Percentiles rank a stretch among this genome's conserved stretches.
Conservation (phyloP, 768 basidiomycete genomes). For the Phlebiopsis gigantea region DNA sequence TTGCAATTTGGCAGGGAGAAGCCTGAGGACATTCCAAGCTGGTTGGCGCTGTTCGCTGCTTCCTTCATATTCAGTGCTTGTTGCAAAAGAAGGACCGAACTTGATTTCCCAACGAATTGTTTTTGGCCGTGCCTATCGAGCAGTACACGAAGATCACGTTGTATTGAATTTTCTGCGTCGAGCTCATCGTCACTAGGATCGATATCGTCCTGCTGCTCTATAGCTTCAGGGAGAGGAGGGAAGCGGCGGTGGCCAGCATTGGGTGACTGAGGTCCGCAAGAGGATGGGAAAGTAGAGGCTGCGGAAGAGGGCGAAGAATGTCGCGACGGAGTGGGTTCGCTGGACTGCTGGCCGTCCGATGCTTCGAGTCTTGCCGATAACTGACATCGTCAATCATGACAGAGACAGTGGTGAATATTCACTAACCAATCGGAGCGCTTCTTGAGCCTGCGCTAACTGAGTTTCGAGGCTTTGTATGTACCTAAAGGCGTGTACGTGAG, state of each 20-base stretch:
- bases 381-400: not conserved
- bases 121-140: slow-evolving; percentile 10
- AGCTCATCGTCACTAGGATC: slow-evolving; percentile 15
- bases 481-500: not conserved
- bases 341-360: not conserved
- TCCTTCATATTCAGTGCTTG: slow-evolving; percentile 32
- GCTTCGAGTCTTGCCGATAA: slow-evolving; percentile 3
- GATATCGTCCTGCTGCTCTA: not conserved
- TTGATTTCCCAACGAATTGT: slow-evolving; percentile 32
- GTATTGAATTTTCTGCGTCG: slow-evolving; percentile 11
- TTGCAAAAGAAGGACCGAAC: slow-evolving; percentile 28
- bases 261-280: not conserved
- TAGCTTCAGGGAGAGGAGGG: not conserved
- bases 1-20: not conserved
- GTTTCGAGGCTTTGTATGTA: slow-evolving; percentile 11
- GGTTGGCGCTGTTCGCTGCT: slow-evolving; percentile 8
- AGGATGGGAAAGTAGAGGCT: not conserved
- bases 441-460: slow-evolving; percentile 9
- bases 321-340: not conserved
- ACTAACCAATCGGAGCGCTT: slow-evolving; percentile 2
- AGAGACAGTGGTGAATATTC: not conserved
- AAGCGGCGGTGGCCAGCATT: not conserved
- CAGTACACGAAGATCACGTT: slow-evolving; percentile 17
- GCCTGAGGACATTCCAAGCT: not conserved
- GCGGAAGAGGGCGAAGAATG: not conserved